phyloP scores from a whole-genome alignment of 2,329 filamentous ascomycete genomes.

The Fusarium tuaranense region DNA sequence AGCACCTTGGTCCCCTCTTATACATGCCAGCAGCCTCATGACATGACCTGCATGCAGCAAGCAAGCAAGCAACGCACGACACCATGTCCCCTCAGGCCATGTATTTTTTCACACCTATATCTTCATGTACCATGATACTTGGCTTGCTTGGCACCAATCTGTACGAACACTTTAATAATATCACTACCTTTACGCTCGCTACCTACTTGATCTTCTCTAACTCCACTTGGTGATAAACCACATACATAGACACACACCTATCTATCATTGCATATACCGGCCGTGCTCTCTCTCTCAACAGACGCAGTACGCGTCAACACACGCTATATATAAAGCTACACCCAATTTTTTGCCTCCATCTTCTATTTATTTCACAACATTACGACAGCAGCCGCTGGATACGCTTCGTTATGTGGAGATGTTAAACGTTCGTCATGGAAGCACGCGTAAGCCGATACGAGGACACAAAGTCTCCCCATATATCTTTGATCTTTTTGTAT shows the following conservation, averaged over 20 bases:
- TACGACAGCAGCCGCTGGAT: not conserved
- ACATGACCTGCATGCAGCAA: constrained; percentile 7
- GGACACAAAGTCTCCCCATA: not conserved
- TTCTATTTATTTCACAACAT: not conserved
- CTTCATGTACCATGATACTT: constrained; percentile 35
- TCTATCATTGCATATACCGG: not conserved
- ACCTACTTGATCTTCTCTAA: constrained; percentile 1
- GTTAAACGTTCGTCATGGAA: not conserved
- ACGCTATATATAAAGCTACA: not conserved
- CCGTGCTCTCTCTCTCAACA: not conserved
- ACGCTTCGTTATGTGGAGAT: not conserved
- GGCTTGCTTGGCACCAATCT: constrained; percentile 16
- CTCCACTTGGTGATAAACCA: not conserved
- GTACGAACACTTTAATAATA: constrained; percentile 36
- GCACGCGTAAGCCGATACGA: constrained; percentile 44
- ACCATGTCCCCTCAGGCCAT: constrained; percentile 31
- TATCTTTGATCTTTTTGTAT: too few relatives aligned
- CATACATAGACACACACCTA: not conserved
- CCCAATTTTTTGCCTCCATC: not conserved
- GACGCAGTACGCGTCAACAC: not conserved
- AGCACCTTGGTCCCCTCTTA: constrained; percentile 11
- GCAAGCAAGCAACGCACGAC: constrained; percentile 12
- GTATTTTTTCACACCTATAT: constrained; percentile 33
- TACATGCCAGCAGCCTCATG: constrained; percentile 18
- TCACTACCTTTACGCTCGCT: constrained; percentile 23